phyloP scores from a whole-genome alignment of 345 rosid genomes.

The Salix suchowensis region DNA sequence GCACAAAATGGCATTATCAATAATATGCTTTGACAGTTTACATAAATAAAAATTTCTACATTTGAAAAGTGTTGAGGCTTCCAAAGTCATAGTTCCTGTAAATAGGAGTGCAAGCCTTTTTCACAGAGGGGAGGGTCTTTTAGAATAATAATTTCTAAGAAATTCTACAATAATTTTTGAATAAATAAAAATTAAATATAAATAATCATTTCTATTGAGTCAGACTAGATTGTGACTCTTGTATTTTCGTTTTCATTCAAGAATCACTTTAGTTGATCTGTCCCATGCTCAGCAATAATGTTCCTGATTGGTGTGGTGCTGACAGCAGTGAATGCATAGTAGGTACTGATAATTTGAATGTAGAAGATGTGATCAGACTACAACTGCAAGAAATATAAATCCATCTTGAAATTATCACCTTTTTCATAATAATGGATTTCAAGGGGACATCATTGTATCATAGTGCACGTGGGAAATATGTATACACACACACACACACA shows the following conservation, averaged over 20 bases:
- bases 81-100: neutral
- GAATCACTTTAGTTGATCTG: too few species aligned
- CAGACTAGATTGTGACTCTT: too few species aligned
- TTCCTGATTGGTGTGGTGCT: too few species aligned
- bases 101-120: neutral
- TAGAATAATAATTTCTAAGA: too few species aligned
- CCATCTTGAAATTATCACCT: neutral
- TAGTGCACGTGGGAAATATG: neutral
- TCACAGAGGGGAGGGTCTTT: too few species aligned
- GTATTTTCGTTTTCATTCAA: too few species aligned
- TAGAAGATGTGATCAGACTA: neutral
- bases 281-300: too few species aligned
- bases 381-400: neutral
- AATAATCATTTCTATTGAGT: too few species aligned
- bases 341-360: neutral
- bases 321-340: neutral
- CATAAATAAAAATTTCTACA: neutral
- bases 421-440: neutral
- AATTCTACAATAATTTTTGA: too few species aligned
- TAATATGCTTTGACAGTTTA: neutral
- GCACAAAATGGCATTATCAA: conserved; percentile 23
- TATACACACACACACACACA: neutral
- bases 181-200: too few species aligned
- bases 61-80: neutral
- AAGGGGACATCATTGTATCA: neutral